Percentiles rank a stretch among this genome's conserved stretches.
Evolutionary conservation across 805 yeast species (phyloP).

Genomic region (Diddensiella caesifluorescens): DNA sequence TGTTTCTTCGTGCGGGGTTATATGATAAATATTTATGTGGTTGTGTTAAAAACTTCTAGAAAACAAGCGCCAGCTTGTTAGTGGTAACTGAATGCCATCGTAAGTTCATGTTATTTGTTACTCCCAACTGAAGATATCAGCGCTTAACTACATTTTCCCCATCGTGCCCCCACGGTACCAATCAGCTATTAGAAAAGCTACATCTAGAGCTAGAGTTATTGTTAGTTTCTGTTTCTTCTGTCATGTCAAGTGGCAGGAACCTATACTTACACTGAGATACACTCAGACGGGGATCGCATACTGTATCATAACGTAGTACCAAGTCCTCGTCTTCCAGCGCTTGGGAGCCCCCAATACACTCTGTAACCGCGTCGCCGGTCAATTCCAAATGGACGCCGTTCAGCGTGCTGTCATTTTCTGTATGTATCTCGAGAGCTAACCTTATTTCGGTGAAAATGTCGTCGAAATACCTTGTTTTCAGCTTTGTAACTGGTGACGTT

Average conservation of each 20-base stretch:
- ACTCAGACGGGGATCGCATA: conserved; percentile 40
- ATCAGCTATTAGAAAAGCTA: conserved; percentile 40
- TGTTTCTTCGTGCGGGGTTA: no score
- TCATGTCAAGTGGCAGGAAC: neutral
- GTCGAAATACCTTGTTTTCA: conserved; percentile 40
- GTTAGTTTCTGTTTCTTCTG: neutral
- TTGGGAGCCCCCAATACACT: conserved; percentile 41
- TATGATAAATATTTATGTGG: no score
- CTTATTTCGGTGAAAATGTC: conserved; percentile 38
- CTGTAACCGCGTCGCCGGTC: conserved; percentile 42
- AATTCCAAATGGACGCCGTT: conserved; percentile 40
- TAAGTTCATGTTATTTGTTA: neutral
- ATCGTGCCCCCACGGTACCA: conserved; percentile 18
- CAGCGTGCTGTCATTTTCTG: conserved; percentile 29
- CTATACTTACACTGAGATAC: conserved; percentile 30
- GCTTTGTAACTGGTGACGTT: conserved; percentile 34
- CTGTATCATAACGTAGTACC: conserved; percentile 38
- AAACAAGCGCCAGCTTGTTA: no score
- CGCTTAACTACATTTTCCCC: neutral
- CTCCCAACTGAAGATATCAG: no score
- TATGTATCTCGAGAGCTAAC: conserved; percentile 35
- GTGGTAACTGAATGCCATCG: no score
- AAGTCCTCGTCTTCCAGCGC: conserved; percentile 36
- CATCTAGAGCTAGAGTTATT: conserved; percentile 28
- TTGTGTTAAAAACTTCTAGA: no score